Evolutionary conservation across 768 basidiomycete genomes (phyloP).

Genomic region (Leucocoprinus birnbaumii): DNA sequence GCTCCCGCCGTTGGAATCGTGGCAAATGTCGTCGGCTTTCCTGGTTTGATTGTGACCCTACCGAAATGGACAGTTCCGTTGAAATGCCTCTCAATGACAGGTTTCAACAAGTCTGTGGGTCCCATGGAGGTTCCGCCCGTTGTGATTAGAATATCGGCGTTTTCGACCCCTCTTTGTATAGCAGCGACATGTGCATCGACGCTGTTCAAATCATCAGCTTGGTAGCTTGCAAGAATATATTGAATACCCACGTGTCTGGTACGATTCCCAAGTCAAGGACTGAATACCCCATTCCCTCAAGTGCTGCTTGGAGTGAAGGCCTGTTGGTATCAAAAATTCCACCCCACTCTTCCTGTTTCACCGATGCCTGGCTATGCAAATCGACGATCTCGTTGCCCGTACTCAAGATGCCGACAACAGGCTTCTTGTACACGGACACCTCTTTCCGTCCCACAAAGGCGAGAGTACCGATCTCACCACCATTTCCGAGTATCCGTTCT

Average conservation of each 20-base stretch:
- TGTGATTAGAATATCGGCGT: conserved; percentile 74
- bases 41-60: conserved; percentile 77
- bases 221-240: neutral
- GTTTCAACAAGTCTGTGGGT: conserved; percentile 81
- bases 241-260: conserved; percentile 56
- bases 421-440: conserved; percentile 70
- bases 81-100: conserved; percentile 79
- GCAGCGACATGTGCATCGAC: conserved; percentile 55
- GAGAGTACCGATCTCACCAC: conserved; percentile 84
- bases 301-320: conserved; percentile 67
- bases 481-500: conserved; percentile 56
- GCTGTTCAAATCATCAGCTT: conserved; percentile 27
- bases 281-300: conserved; percentile 72
- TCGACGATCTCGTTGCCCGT: conserved; percentile 85
- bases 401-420: conserved; percentile 76
- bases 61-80: conserved; percentile 82
- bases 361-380: conserved; percentile 39
- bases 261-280: conserved; percentile 83
- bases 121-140: conserved; percentile 96
- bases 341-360: conserved; percentile 47
- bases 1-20: conserved; percentile 51
- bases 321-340: conserved; percentile 87
- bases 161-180: conserved; percentile 52
- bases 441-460: conserved; percentile 73
- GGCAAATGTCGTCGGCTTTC: conserved; percentile 91